Conservation (phyloP, 2,329 filamentous ascomycete species). For the Diaporthe citriasiana region DNA sequence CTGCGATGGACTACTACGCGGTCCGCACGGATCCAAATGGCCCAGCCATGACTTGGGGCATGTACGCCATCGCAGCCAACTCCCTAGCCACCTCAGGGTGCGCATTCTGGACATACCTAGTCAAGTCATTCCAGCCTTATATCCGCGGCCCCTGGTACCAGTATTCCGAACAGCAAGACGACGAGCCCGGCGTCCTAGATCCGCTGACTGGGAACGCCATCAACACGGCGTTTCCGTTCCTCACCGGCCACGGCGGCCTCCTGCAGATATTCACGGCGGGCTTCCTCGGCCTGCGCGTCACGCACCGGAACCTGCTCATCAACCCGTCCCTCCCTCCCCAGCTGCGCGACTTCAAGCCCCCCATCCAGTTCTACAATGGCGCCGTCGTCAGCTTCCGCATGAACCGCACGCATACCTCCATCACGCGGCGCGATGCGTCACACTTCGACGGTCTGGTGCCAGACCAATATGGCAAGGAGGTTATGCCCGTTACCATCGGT, state of each 20-base stretch:
- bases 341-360: slow-evolving; percentile 64
- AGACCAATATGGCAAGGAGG: slow-evolving; percentile 35
- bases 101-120: slow-evolving; percentile 75
- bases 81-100: slow-evolving; percentile 77
- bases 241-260: slow-evolving; percentile 79
- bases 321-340: slow-evolving; percentile 72
- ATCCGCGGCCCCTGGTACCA: slow-evolving; percentile 77
- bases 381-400: slow-evolving; percentile 47
- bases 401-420: slow-evolving; percentile 47
- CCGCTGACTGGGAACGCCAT: slow-evolving; percentile 58
- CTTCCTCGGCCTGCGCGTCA: slow-evolving; percentile 74
- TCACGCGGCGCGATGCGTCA: slow-evolving; percentile 42
- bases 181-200: slow-evolving; percentile 71
- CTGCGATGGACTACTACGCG: slow-evolving; percentile 47
- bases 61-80: slow-evolving; percentile 77
- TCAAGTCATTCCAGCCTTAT: slow-evolving; percentile 75
- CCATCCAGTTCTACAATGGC: slow-evolving; percentile 50
- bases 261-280: slow-evolving; percentile 77
- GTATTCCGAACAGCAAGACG: slow-evolving; percentile 77
- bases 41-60: slow-evolving; percentile 81
- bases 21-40: slow-evolving; percentile 65
- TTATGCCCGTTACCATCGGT: slow-evolving; percentile 62
- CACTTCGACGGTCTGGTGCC: slow-evolving; percentile 38
- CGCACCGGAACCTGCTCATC: slow-evolving; percentile 71
- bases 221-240: slow-evolving; percentile 78